Percentiles rank a stretch among this genome's conserved stretches.
Conservation (phyloP, 225 moss, liverwort and hornwort genomes). For the Rhytidiadelphus loreus region DNA sequence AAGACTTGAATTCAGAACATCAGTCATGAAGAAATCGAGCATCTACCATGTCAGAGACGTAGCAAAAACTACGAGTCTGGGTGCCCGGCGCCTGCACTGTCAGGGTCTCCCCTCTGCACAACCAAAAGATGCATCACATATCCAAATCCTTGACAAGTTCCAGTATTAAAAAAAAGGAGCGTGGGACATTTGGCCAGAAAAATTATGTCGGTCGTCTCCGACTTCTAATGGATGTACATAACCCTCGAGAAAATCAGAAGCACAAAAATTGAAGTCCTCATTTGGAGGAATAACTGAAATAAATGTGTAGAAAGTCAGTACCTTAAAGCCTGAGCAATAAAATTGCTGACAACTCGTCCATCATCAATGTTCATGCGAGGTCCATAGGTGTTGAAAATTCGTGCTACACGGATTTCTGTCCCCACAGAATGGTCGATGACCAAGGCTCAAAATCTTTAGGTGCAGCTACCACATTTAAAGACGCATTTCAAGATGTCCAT, state of each 20-base stretch:
- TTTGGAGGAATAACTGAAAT: background rate
- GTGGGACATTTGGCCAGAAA: background rate
- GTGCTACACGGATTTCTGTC: conserved; percentile 86
- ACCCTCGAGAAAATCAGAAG: background rate
- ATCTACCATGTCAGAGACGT: conserved; percentile 91
- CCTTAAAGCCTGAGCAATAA: conserved; percentile 92
- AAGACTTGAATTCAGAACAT: background rate
- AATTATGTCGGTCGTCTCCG: background rate
- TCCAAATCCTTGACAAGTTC: background rate
- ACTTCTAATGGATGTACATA: background rate
- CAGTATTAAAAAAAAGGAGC: background rate
- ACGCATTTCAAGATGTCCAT: background rate
- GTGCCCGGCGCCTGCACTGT: conserved; percentile 96
- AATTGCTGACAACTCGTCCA: conserved; percentile 95
- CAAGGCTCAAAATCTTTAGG: background rate
- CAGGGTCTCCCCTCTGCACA: conserved; percentile 64
- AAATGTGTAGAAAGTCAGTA: background rate
- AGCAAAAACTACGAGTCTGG: conserved; percentile 97
- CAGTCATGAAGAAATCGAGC: background rate
- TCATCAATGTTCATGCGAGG: conserved; percentile 99
- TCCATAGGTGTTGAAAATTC: conserved; percentile 96
- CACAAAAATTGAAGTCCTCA: background rate
- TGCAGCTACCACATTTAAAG: background rate
- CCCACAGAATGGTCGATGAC: conserved; percentile 5
- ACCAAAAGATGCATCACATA: background rate